Evolutionary conservation across 805 yeast genomes (phyloP).

Genomic region (Wickerhamiella australiensis): DNA sequence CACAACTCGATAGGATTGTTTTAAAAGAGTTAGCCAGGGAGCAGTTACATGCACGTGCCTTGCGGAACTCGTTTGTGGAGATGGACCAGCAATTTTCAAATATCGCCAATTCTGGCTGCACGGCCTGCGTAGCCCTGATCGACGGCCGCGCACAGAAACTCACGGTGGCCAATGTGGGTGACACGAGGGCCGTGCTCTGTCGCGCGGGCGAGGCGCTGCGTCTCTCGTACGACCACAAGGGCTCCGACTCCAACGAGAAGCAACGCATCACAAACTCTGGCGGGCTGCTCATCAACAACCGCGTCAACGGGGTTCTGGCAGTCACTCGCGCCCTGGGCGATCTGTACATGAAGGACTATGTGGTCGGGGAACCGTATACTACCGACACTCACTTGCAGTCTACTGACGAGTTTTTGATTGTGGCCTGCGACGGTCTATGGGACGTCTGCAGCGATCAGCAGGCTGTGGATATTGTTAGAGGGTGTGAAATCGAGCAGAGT

Average conservation of each 20-base stretch:
- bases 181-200: slow-evolving; percentile 68
- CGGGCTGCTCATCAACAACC: slow-evolving; percentile 74
- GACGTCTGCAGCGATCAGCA: slow-evolving; percentile 78
- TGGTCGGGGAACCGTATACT: slow-evolving; percentile 84
- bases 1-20: slow-evolving; percentile 58
- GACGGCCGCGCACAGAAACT: slow-evolving; percentile 41
- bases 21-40: slow-evolving; percentile 19
- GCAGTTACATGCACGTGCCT: slow-evolving; percentile 31
- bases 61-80: slow-evolving; percentile 56
- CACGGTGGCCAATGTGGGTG: slow-evolving; percentile 93
- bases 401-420: slow-evolving; percentile 64
- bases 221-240: slow-evolving; percentile 86
- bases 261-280: slow-evolving; percentile 66
- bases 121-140: slow-evolving; percentile 85
- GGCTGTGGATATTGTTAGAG: slow-evolving; percentile 62
- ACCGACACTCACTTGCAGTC: slow-evolving; percentile 64
- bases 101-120: slow-evolving; percentile 74
- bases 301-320: slow-evolving; percentile 93
- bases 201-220: slow-evolving; percentile 66
- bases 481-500: slow-evolving; percentile 47
- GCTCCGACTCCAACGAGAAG: slow-evolving; percentile 66
- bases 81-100: slow-evolving; percentile 62
- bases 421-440: slow-evolving; percentile 97
- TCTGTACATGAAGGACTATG: slow-evolving; percentile 78
- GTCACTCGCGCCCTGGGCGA: slow-evolving; percentile 92